Percentiles rank a stretch among this genome's conserved stretches.
Conservation (phyloP, 345 rosid genomes). For the Cardamine chenopodiifolia region DNA sequence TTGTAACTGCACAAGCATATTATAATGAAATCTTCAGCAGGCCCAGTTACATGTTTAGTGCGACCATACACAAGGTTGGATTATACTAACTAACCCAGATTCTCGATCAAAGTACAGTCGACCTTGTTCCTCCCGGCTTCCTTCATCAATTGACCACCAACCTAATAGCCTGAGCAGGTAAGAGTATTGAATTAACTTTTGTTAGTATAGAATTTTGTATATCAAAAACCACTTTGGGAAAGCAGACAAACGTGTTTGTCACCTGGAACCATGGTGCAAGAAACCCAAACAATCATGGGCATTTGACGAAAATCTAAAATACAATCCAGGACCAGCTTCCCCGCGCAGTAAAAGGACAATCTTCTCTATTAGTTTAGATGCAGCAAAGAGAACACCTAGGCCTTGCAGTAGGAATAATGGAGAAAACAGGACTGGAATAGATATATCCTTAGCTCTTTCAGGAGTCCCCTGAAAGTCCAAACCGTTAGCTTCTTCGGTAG, state of each 20-base stretch:
- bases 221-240: not conserved
- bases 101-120: constrained; percentile 66
- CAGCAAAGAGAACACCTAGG: constrained; percentile 79
- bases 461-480: constrained; percentile 84
- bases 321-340: constrained; percentile 73
- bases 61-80: not conserved
- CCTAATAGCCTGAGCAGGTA: constrained; percentile 73
- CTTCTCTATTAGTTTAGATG: constrained; percentile 76
- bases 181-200: not conserved
- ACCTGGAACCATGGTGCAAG: constrained; percentile 98
- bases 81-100: constrained; percentile 65
- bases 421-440: constrained; percentile 78
- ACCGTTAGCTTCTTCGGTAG: constrained; percentile 37
- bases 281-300: constrained; percentile 85
- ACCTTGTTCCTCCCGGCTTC: constrained; percentile 92
- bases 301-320: constrained; percentile 69
- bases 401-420: constrained; percentile 91
- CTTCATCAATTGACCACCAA: constrained; percentile 99
- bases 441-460: constrained; percentile 68
- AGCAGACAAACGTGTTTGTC: constrained; percentile 27
- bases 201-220: not conserved
- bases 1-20: constrained; percentile 65
- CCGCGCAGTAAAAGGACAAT: constrained; percentile 64
- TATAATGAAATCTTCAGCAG: constrained; percentile 12
- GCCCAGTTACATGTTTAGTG: not conserved